A percentile compares a stretch with the other conserved stretches of the same genome.
Evolutionary conservation across 2,329 filamentous ascomycete genomes (phyloP).

Genomic region (Aspergillus ustus): DNA sequence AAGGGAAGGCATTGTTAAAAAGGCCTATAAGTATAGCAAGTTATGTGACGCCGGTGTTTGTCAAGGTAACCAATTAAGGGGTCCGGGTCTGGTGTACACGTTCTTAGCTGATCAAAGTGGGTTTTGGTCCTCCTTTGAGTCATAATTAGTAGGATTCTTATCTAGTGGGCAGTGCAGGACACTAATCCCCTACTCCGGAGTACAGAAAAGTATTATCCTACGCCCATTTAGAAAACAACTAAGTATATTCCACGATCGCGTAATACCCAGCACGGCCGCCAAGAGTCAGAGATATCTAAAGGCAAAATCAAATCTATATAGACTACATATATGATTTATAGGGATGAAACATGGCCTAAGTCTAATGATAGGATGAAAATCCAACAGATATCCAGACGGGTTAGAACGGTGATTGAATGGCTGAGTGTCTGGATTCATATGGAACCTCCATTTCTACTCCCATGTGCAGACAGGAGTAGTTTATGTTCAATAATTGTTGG

Average conservation of each 20-base stretch:
- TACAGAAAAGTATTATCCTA: conserved; percentile 8
- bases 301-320: conserved; percentile 9
- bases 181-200: conserved; percentile 12
- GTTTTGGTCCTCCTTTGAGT: conserved; percentile 14
- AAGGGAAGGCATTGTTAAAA: conserved; percentile 3
- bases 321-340: conserved; percentile 9
- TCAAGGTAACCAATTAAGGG: conserved; percentile 8
- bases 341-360: conserved; percentile 2
- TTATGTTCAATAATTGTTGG: no score
- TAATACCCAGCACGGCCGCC: conserved; percentile 7
- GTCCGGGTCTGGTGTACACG: conserved; percentile 6
- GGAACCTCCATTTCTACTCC: no score
- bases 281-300: conserved; percentile 11
- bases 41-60: conserved; percentile 12
- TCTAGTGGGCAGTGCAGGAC: neutral
- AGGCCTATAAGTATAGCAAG: conserved; percentile 15
- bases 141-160: conserved; percentile 9
- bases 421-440: conserved; percentile 4
- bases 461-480: no score
- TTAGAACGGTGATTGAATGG: conserved; percentile 8
- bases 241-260: neutral
- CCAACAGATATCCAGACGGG: neutral
- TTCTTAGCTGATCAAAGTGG: conserved; percentile 9
- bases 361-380: neutral
- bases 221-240: conserved; percentile 5